These are phyloP conservation scores for Scedosporium apiospermum DNA, from an alignment of 2,329 filamentous ascomycete genomes.

Conservation along the genomic window DNA sequence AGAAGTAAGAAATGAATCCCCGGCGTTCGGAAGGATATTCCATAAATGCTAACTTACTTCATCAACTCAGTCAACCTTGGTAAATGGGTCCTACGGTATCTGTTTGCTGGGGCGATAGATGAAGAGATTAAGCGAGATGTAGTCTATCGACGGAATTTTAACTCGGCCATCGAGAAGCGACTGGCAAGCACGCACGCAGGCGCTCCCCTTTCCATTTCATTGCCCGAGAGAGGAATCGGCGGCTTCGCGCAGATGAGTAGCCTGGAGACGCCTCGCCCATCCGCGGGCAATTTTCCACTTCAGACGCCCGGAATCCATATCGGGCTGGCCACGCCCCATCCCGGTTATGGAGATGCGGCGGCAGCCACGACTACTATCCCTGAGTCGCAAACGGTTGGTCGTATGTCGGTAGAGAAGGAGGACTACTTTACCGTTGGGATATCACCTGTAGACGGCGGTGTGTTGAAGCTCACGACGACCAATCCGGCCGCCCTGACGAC, in stretches of 20 bases:
- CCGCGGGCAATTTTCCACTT: slow-evolving; percentile 50
- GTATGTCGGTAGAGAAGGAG: slow-evolving; percentile 52
- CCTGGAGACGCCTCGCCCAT: slow-evolving; percentile 53
- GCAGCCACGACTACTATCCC: slow-evolving; percentile 33
- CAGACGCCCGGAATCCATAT: slow-evolving; percentile 70
- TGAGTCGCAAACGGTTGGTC: slow-evolving; percentile 47
- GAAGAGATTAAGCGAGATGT: slow-evolving; percentile 83
- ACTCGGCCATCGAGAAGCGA: slow-evolving; percentile 51
- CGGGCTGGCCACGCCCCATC: slow-evolving; percentile 60
- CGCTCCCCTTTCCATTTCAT: slow-evolving; percentile 49
- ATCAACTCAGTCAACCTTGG: slow-evolving; percentile 71
- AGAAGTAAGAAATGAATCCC: slow-evolving; percentile 52
- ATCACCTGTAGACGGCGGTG: slow-evolving; percentile 32
- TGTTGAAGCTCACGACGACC: slow-evolving; percentile 36
- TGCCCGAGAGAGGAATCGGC: slow-evolving; percentile 23
- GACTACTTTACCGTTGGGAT: slow-evolving; percentile 71
- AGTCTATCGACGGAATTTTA: slow-evolving; percentile 57
- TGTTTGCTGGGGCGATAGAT: slow-evolving; percentile 82
- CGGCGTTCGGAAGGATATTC: too few relatives aligned
- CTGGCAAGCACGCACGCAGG: slow-evolving; percentile 40
- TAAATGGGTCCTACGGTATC: slow-evolving; percentile 89
- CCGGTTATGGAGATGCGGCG: slow-evolving; percentile 38
- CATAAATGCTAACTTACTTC: too few relatives aligned
- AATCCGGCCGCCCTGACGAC: slow-evolving; percentile 31
- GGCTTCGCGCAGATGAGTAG: slow-evolving; percentile 33